Conservation (phyloP, 1,139 yeast genomes). For the Taphrina deformans region DNA sequence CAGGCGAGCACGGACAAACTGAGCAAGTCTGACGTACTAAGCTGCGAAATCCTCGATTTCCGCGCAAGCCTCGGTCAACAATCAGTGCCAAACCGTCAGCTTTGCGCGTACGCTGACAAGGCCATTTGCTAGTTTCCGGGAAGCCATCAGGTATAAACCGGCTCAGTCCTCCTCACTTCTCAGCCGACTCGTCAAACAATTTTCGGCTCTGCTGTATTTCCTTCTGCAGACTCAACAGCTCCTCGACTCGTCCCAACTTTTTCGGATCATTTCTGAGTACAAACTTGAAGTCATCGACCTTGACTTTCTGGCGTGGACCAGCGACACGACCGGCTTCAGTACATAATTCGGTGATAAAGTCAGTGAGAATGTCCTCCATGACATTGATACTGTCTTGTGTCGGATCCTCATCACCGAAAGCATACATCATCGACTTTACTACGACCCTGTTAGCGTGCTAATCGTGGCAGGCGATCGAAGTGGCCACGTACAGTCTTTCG, state of each 20-base stretch:
- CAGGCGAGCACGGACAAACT: too few species aligned
- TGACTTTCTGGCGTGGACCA: conserved; percentile 64
- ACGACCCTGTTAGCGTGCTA: background rate
- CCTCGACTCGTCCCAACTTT: conserved; percentile 80
- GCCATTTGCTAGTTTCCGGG: too few species aligned
- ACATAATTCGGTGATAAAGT: conserved; percentile 70
- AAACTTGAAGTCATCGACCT: conserved; percentile 84
- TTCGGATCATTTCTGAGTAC: conserved; percentile 78
- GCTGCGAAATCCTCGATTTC: too few species aligned
- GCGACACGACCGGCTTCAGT: conserved; percentile 60
- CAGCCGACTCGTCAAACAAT: conserved; percentile 61
- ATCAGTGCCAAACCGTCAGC: too few species aligned
- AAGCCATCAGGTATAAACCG: too few species aligned
- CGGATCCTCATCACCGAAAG: conserved; percentile 85
- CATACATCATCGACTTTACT: conserved; percentile 72
- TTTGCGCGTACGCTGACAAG: too few species aligned
- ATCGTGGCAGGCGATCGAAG: background rate
- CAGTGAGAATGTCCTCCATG: conserved; percentile 78
- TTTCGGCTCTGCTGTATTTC: conserved; percentile 77
- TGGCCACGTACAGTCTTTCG: conserved; percentile 3
- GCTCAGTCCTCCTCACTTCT: background rate
- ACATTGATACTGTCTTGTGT: conserved; percentile 73
- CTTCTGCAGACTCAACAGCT: conserved; percentile 70
- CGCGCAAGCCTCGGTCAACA: too few species aligned
- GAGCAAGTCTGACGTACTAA: too few species aligned